These are phyloP conservation scores for Aquanectria penicillioides DNA, from an alignment of 2,329 filamentous ascomycete genomes.

Conservation along the genomic window DNA sequence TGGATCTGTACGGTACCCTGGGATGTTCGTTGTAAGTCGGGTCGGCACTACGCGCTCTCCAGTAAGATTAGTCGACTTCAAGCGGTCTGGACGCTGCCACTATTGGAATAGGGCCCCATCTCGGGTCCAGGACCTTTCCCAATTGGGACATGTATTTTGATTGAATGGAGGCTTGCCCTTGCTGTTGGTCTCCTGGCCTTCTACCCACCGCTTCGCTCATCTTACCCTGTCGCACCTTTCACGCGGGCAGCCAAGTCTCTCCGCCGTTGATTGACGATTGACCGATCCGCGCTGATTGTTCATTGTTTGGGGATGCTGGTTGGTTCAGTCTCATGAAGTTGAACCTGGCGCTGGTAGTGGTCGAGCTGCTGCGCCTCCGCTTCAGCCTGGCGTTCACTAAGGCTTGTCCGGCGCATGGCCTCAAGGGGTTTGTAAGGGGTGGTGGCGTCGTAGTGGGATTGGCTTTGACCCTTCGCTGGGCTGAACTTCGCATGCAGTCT, in stretches of 20 bases:
- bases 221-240: background rate
- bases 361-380: background rate
- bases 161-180: conserved; percentile 1
- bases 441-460: conserved; percentile 16
- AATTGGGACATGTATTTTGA: conserved; percentile 8
- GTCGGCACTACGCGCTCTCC: background rate
- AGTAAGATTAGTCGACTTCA: conserved; percentile 20
- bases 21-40: conserved; percentile 4
- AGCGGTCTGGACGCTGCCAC: conserved; percentile 13
- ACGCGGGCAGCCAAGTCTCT: background rate
- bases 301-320: background rate
- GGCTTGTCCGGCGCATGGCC: conserved; percentile 14
- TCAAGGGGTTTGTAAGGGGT: background rate
- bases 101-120: conserved; percentile 6
- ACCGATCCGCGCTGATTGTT: background rate
- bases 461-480: conserved; percentile 6
- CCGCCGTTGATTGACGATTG: background rate
- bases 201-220: conserved; percentile 7
- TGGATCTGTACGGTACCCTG: background rate
- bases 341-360: background rate
- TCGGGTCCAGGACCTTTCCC: background rate
- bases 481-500: conserved; percentile 7
- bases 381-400: conserved; percentile 19
- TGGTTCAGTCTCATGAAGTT: background rate
- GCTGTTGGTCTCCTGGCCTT: background rate